These are phyloP conservation scores for Fusarium fracticaudum DNA, from an alignment of 2,329 filamentous ascomycete genomes.

Conservation along the genomic window DNA sequence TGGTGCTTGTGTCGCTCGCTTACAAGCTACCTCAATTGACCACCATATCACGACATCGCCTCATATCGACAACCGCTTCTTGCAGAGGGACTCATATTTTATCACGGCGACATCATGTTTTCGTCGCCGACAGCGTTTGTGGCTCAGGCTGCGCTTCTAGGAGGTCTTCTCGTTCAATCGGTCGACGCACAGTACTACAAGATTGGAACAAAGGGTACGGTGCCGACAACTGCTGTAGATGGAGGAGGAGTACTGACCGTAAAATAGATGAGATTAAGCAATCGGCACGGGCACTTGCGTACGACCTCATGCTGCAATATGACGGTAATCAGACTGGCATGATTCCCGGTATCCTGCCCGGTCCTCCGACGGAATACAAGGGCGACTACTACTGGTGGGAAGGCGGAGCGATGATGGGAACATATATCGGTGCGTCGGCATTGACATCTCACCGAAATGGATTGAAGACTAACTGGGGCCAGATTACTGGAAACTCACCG, in stretches of 20 bases:
- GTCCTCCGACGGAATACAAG: conserved; percentile 56
- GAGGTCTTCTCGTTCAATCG: conserved; percentile 24
- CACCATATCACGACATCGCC: neutral
- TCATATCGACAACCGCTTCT: neutral
- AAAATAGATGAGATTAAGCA: conserved; percentile 56
- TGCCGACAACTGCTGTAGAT: neutral
- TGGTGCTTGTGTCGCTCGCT: conserved; percentile 33
- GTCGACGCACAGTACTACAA: conserved; percentile 42
- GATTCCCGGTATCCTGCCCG: conserved; percentile 66
- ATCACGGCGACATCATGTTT: neutral
- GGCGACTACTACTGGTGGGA: conserved; percentile 81
- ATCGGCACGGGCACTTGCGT: conserved; percentile 58
- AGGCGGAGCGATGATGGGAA: conserved; percentile 73
- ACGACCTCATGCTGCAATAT: conserved; percentile 62
- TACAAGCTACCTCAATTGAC: neutral
- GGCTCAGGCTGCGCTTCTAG: conserved; percentile 25
- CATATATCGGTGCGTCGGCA: conserved; percentile 60
- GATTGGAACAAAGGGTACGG: conserved; percentile 46
- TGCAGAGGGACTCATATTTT: neutral
- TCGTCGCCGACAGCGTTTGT: conserved; percentile 8
- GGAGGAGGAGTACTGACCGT: neutral
- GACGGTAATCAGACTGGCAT: conserved; percentile 60
- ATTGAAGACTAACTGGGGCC: neutral
- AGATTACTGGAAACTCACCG: conserved; percentile 75
- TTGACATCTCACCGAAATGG: fast-evolving